Percentiles rank a stretch among this genome's conserved stretches.
Evolutionary conservation across 371 early-diverging fungal species (phyloP).

Genomic region (Mortierella sp.): DNA sequence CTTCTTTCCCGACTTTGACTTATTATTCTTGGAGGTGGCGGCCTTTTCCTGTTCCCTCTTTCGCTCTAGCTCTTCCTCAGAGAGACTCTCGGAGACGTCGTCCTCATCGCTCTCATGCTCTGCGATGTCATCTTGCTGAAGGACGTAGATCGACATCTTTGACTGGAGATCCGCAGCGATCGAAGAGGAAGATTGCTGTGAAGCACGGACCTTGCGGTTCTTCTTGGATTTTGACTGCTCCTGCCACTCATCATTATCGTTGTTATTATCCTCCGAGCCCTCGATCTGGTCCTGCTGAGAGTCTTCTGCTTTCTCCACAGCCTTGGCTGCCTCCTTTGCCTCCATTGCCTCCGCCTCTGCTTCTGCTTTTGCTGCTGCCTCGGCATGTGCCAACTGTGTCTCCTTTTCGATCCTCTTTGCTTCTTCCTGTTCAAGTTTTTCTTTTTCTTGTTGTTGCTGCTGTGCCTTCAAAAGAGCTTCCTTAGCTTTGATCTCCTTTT

Average conservation of each 20-base stretch:
- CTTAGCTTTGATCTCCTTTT: constrained; percentile 22
- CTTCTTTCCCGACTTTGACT: constrained; percentile 36
- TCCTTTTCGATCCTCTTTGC: constrained; percentile 10
- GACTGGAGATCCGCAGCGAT: constrained; percentile 25
- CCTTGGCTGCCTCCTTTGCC: not conserved
- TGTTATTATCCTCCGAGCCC: constrained; percentile 12
- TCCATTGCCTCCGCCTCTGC: constrained; percentile 4
- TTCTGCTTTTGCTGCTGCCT: constrained; percentile 6
- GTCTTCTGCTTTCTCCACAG: constrained; percentile 17
- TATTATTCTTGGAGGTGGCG: constrained; percentile 13
- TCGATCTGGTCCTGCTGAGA: constrained; percentile 3
- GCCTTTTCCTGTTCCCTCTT: constrained; percentile 20
- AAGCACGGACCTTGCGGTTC: constrained; percentile 46
- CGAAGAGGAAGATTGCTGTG: constrained; percentile 24
- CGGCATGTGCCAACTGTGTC: not conserved
- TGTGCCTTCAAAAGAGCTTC: constrained; percentile 14
- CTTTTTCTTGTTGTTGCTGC: constrained; percentile 14
- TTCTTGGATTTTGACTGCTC: constrained; percentile 55
- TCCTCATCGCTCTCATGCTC: constrained; percentile 34
- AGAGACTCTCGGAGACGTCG: constrained; percentile 16
- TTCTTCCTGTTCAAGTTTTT: constrained; percentile 10
- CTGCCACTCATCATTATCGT: constrained; percentile 51
- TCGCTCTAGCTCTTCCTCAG: constrained; percentile 25
- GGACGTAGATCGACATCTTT: constrained; percentile 52
- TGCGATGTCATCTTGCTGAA: constrained; percentile 42